Evolutionary conservation across 2,329 filamentous ascomycete species (phyloP).

Genomic region (Phyllosticta citribraziliensis): DNA sequence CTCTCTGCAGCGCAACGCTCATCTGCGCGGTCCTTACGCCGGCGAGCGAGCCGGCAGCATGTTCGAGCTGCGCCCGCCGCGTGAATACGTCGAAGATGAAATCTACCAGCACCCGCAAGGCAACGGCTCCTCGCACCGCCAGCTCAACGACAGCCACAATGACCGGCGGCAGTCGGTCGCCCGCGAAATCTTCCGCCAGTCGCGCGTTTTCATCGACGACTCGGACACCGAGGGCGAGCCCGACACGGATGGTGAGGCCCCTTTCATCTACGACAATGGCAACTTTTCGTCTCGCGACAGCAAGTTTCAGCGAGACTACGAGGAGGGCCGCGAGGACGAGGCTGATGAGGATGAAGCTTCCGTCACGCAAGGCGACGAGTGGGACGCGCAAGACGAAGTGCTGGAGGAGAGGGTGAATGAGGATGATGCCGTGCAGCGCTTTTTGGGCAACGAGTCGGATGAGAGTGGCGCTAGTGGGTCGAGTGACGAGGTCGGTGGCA

Average conservation of each 20-base stretch:
- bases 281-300: neutral
- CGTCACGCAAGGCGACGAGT: neutral
- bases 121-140: constrained; percentile 12
- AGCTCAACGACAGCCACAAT: neutral
- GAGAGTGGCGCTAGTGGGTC: neutral
- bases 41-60: constrained; percentile 24
- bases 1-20: constrained; percentile 6
- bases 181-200: constrained; percentile 36
- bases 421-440: neutral
- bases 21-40: constrained; percentile 10
- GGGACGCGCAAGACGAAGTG: neutral
- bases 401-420: constrained; percentile 1
- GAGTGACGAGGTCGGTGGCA: neutral
- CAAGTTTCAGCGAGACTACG: neutral
- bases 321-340: neutral
- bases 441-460: constrained; percentile 2
- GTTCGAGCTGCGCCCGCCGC: constrained; percentile 26
- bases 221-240: constrained; percentile 4
- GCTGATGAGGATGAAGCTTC: neutral
- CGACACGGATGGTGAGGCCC: neutral
- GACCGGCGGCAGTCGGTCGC: neutral
- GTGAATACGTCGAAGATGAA: constrained; percentile 14
- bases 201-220: constrained; percentile 39
- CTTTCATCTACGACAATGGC: neutral
- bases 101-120: constrained; percentile 14